phyloP scores from a whole-genome alignment of 2,329 filamentous ascomycete genomes.

The Colletotrichum lindemuthianum region DNA sequence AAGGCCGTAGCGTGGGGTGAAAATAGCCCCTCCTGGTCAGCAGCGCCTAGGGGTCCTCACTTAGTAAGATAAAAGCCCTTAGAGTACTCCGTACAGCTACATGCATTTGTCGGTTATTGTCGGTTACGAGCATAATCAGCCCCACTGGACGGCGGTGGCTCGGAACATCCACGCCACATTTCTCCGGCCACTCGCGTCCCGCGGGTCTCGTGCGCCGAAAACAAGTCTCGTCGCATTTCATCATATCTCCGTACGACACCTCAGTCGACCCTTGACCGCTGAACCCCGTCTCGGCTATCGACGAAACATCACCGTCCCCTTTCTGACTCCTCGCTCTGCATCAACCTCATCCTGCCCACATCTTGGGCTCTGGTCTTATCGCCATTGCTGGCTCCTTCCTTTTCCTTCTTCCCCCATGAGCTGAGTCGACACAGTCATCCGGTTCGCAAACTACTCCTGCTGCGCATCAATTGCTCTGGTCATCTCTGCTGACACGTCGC shows the following conservation, averaged over 20 bases:
- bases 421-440: conserved; percentile 38
- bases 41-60: conserved; percentile 19
- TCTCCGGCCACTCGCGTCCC: conserved; percentile 23
- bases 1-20: conserved; percentile 35
- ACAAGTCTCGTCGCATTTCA: conserved; percentile 25
- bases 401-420: conserved; percentile 31
- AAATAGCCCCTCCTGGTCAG: conserved; percentile 35
- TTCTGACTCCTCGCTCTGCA: conserved; percentile 6
- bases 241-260: conserved; percentile 15
- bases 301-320: conserved; percentile 13
- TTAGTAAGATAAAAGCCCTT: too few relatives aligned
- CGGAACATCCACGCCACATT: conserved; percentile 28
- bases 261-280: conserved; percentile 30
- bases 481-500: conserved; percentile 37
- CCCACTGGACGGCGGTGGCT: not conserved
- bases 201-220: conserved; percentile 24
- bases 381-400: conserved; percentile 8
- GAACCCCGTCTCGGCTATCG: conserved; percentile 6
- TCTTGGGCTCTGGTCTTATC: conserved; percentile 21
- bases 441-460: conserved; percentile 39
- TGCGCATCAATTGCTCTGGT: conserved; percentile 24
- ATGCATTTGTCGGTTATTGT: not conserved
- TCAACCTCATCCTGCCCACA: conserved; percentile 1
- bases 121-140: too few relatives aligned
- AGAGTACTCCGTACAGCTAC: not conserved